Evolutionary conservation across 2,329 filamentous ascomycete genomes (phyloP).

Genomic region (Chaetomiaceae sp.): DNA sequence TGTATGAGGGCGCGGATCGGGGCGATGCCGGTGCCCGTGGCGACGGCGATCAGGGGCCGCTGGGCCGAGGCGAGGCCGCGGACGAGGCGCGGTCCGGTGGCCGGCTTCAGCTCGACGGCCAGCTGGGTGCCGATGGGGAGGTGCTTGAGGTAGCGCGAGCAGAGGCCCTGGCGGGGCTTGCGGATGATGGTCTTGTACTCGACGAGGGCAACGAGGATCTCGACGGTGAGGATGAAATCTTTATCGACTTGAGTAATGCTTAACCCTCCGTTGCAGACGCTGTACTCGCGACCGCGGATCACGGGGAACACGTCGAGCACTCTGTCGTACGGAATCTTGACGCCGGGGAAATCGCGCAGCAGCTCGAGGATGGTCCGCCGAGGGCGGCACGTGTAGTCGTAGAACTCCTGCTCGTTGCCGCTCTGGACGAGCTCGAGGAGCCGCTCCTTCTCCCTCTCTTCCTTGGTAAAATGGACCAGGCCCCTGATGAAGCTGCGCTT

Average conservation of each 20-base stretch:
- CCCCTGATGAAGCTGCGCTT: conserved; percentile 79
- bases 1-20: conserved; percentile 78
- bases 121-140: conserved; percentile 57
- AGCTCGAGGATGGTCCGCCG: conserved; percentile 89
- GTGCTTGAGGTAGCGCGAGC: conserved; percentile 75
- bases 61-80: conserved; percentile 34
- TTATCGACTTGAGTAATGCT: background rate
- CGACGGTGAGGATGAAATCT: conserved; percentile 40
- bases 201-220: conserved; percentile 81
- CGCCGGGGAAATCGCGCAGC: conserved; percentile 80
- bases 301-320: conserved; percentile 70
- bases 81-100: conserved; percentile 41
- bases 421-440: conserved; percentile 79
- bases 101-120: conserved; percentile 54
- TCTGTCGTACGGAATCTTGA: conserved; percentile 73
- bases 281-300: conserved; percentile 88
- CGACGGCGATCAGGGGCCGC: conserved; percentile 69
- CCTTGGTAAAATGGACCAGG: conserved; percentile 69
- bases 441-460: conserved; percentile 71
- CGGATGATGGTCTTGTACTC: conserved; percentile 87
- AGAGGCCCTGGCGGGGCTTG: conserved; percentile 79
- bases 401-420: conserved; percentile 82
- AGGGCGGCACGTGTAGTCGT: conserved; percentile 90
- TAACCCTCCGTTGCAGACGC: conserved; percentile 69
- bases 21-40: conserved; percentile 81